phyloP scores from a whole-genome alignment of 2,329 filamentous ascomycete species.

The Aureobasidium sp. region DNA sequence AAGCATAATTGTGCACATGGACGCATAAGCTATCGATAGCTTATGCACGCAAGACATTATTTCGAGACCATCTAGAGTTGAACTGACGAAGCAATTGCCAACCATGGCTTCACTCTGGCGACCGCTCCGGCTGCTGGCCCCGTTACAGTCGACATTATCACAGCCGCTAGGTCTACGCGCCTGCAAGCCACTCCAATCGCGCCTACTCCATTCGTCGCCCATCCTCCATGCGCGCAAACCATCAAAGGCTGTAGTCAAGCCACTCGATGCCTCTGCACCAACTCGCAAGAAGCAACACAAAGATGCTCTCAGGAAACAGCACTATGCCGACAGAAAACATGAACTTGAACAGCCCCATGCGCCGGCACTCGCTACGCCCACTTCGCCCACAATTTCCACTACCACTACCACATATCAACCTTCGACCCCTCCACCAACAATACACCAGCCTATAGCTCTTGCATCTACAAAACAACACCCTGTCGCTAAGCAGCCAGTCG shows the following conservation, averaged over 20 bases:
- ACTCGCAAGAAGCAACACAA: conserved; percentile 1
- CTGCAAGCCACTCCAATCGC: background rate
- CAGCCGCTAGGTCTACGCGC: background rate
- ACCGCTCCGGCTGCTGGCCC: background rate
- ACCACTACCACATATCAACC: background rate
- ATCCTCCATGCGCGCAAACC: background rate
- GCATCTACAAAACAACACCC: background rate
- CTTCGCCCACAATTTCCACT: background rate
- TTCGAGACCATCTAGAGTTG: background rate
- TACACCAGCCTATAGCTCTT: background rate
- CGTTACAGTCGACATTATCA: background rate
- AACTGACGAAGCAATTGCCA: background rate
- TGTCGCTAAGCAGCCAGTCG: background rate
- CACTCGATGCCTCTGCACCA: background rate
- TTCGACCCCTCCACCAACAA: background rate
- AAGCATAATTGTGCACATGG: background rate
- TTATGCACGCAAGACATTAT: background rate
- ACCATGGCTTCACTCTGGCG: conserved; percentile 5
- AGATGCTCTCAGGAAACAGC: background rate
- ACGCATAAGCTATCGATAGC: background rate
- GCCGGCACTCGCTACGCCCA: background rate
- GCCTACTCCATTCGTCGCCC: background rate
- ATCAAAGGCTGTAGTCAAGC: background rate
- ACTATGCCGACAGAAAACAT: background rate
- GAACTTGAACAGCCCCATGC: background rate